Conservation (phyloP, 2,329 filamentous ascomycete species). For the Stemphylium lycopersici region DNA sequence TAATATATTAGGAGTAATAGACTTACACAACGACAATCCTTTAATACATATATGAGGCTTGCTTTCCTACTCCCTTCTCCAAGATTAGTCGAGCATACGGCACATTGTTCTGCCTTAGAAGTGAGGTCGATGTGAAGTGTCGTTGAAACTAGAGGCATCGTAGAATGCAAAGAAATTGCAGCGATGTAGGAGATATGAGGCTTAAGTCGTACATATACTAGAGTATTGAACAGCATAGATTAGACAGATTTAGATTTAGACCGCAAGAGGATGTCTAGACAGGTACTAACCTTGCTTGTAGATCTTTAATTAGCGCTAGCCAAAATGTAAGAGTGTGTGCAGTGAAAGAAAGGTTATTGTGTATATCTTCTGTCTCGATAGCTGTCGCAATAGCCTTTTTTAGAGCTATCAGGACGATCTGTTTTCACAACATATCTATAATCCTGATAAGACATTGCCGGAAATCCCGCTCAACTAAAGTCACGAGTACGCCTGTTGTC, state of each 20-base stretch:
- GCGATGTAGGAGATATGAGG: background rate
- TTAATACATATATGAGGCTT: background rate
- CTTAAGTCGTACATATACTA: background rate
- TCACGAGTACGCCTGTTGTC: background rate
- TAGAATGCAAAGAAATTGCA: background rate
- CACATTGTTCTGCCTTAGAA: background rate
- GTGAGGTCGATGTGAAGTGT: background rate
- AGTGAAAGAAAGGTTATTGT: background rate
- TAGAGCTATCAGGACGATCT: too few relatives aligned
- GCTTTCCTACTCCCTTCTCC: background rate
- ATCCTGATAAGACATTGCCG: background rate
- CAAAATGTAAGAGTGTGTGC: background rate
- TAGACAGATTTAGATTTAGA: background rate
- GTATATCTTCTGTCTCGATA: background rate
- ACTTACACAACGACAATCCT: conserved; percentile 6
- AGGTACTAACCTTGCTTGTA: background rate
- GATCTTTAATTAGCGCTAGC: background rate
- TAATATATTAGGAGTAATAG: background rate
- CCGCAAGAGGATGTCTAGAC: background rate
- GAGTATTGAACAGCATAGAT: background rate
- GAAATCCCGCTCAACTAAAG: background rate
- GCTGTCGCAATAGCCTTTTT: too few relatives aligned
- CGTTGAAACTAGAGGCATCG: background rate
- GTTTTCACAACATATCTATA: too few relatives aligned
- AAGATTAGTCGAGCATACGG: background rate